Evolutionary conservation across 1,284 basidiomycete species (phyloP).

Genomic region (Fomes fomentarius): DNA sequence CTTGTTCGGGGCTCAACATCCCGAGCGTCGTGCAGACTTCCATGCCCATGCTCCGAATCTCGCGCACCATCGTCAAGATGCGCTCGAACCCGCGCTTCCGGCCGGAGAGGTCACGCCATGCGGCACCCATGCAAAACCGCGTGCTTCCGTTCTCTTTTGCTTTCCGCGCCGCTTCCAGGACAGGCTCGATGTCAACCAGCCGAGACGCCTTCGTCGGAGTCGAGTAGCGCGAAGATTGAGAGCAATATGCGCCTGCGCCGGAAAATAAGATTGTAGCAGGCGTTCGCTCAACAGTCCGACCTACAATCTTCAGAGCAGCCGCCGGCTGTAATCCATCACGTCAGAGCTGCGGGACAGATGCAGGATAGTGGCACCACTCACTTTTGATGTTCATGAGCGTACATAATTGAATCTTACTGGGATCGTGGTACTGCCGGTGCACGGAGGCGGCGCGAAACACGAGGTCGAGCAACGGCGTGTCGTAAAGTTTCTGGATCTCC

Average conservation of each 20-base stretch:
- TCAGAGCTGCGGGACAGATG: not conserved
- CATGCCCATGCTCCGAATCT: constrained; percentile 90
- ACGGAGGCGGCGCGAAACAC: constrained; percentile 84
- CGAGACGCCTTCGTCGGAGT: constrained; percentile 90
- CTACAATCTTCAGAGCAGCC: constrained; percentile 96
- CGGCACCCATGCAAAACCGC: constrained; percentile 98
- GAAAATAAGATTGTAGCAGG: constrained; percentile 3
- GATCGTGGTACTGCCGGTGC: constrained; percentile 88
- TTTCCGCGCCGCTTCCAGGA: constrained; percentile 87
- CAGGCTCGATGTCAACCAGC: constrained; percentile 90
- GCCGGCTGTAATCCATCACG: constrained; percentile 60
- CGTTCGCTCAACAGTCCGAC: constrained; percentile 29
- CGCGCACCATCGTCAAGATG: constrained; percentile 92
- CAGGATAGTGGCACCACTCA: constrained; percentile 44
- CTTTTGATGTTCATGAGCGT: constrained; percentile 99
- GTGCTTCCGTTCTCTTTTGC: constrained; percentile 97
- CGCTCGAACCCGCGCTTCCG: constrained; percentile 94
- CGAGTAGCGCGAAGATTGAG: constrained; percentile 91
- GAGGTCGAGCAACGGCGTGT: constrained; percentile 83
- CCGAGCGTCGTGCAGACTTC: constrained; percentile 98
- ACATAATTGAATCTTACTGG: constrained; percentile 91
- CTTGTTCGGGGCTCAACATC: constrained; percentile 95
- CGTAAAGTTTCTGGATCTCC: constrained; percentile 79
- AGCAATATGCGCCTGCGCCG: constrained; percentile 88
- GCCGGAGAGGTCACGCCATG: constrained; percentile 96